phyloP scores from a whole-genome alignment of 805 yeast genomes.

The Candida golubevii region DNA sequence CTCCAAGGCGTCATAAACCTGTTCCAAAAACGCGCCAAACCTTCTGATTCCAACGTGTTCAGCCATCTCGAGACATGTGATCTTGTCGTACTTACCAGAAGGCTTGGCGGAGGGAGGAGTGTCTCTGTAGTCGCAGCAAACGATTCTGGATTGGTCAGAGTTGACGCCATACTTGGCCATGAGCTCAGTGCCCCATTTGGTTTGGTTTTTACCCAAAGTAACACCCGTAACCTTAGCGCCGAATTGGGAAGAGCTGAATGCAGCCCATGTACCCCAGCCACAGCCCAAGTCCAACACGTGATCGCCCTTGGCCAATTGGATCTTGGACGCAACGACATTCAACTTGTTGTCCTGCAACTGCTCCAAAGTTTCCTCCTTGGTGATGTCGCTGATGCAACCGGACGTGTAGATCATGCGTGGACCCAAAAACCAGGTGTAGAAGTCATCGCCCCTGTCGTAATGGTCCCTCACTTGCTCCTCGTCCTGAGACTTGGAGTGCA shows the following conservation, averaged over 20 bases:
- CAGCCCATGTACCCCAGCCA: conserved; percentile 94
- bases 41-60: conserved; percentile 94
- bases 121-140: conserved; percentile 87
- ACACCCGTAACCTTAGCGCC: conserved; percentile 88
- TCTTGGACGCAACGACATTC: conserved; percentile 82
- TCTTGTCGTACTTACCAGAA: conserved; percentile 64
- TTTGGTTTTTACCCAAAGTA: conserved; percentile 87
- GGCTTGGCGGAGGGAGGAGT: conserved; percentile 60
- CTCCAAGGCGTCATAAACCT: conserved; percentile 81
- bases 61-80: conserved; percentile 91
- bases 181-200: conserved; percentile 78
- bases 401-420: conserved; percentile 93
- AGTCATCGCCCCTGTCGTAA: conserved; percentile 94
- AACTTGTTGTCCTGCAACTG: conserved; percentile 86
- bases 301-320: conserved; percentile 69
- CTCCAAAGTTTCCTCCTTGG: conserved; percentile 68
- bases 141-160: conserved; percentile 65
- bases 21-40: conserved; percentile 67
- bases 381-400: conserved; percentile 73
- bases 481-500: conserved; percentile 91
- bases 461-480: conserved; percentile 96
- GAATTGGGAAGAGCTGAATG: conserved; percentile 74
- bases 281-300: conserved; percentile 81
- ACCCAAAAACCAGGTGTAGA: conserved; percentile 90
- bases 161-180: conserved; percentile 66